Percentiles rank a stretch among this genome's conserved stretches.
phyloP scores from a whole-genome alignment of 192 early-diverging fungal genomes.

The Coemansia sp. region DNA sequence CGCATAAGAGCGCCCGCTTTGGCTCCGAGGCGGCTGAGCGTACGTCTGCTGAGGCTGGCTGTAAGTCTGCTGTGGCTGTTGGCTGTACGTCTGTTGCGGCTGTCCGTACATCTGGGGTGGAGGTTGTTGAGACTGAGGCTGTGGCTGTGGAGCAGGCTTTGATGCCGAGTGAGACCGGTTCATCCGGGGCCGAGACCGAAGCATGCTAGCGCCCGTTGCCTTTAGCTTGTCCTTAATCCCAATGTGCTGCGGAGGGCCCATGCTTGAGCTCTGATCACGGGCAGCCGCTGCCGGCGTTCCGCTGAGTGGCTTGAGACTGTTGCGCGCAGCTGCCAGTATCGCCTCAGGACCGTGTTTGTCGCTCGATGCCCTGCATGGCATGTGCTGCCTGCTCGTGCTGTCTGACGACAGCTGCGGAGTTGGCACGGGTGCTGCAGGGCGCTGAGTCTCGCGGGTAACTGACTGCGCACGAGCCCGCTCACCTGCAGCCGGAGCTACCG shows the following conservation, averaged over 20 bases:
- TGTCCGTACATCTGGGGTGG: background rate
- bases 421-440: background rate
- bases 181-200: constrained; percentile 35
- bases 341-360: constrained; percentile 28
- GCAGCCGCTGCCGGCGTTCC: background rate
- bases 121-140: background rate
- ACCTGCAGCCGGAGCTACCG: background rate
- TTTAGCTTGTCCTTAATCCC: constrained; percentile 49
- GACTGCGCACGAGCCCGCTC: background rate
- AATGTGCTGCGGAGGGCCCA: constrained; percentile 7
- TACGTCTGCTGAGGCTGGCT: background rate
- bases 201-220: constrained; percentile 42
- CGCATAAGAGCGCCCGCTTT: constrained; percentile 13
- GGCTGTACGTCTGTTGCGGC: background rate
- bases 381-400: background rate
- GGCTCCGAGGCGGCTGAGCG: constrained; percentile 2
- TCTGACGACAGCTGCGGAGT: background rate
- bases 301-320: constrained; percentile 26
- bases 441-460: constrained; percentile 3
- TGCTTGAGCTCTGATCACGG: constrained; percentile 10
- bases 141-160: constrained; percentile 7
- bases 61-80: background rate
- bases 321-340: constrained; percentile 35
- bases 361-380: background rate
- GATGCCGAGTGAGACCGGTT: constrained; percentile 37